Base-by-base conservation (phyloP, 75 land plant species). In the Sequoia sempervirens region DNA sequence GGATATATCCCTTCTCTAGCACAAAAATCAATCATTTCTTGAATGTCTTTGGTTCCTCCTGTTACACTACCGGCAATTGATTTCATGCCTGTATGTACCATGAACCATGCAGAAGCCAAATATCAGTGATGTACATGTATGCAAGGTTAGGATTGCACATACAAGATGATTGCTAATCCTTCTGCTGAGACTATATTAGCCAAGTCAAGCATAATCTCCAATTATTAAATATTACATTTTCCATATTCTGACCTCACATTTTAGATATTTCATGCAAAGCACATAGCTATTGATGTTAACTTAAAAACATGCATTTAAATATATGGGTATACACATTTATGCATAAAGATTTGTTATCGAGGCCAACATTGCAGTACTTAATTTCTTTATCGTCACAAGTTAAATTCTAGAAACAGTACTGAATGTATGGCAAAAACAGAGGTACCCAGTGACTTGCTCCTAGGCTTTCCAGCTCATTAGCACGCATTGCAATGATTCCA, bases 11-110 rank as follows among this genome's bases (percentile, higher is more conserved):
- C 80, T 41, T 91, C 82, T 14, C 90, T 90, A 38, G 92, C 93
- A 85, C 96, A 94, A 64, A 93, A 96, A 14, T 94, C 88, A 8
- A 96, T 18, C 96, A 96, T 93, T 64, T 96, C 92, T 85, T 96
- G 93, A 12, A 83, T 94, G 18, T 88, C 83, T 58, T 90, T 89
- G 30, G 91, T 92, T 12, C 96, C 93, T 23, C 96, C 95, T 3
- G 85, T 86, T 9, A 88, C 41, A 81, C 96, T 96, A 11, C 96
- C 98, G 26, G 93, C 79, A 83, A 96, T 89, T 56, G 61, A 17
- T 56, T 58, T 87, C 82, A 75, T 52, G 72, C 95, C 98, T 96
- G 88, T 75, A 80, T 50, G 53, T 10, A 46, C 12, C 50, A 46
- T 46, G 50, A 11, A 50, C 53, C 53, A 50, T 47, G 43, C 40